Percentiles rank a stretch among this genome's conserved stretches.
phyloP scores from a whole-genome alignment of 129 eudicot genomes.

The Artemisia tridentata region DNA sequence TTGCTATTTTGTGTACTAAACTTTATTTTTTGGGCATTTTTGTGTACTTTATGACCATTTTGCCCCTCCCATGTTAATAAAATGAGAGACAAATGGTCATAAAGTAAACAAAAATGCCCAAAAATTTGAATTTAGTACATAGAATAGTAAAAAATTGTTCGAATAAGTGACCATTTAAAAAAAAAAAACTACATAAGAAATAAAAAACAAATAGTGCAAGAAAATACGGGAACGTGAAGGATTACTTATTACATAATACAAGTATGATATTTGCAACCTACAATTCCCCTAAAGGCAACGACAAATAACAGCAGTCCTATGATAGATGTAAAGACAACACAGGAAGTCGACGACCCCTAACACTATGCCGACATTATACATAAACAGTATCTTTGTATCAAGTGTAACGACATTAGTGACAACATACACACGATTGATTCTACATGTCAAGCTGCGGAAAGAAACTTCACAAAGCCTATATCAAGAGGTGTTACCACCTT shows the following conservation, averaged over 20 bases:
- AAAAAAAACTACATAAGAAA: not conserved
- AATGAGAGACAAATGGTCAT: no score
- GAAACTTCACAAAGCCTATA: no score
- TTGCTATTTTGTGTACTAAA: no score
- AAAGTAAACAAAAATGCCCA: no score
- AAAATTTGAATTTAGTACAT: no score
- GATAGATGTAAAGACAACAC: conserved; percentile 32
- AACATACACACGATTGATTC: conserved; percentile 31
- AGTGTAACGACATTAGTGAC: conserved; percentile 33
- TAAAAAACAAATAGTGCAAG: not conserved
- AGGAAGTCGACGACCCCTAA: conserved; percentile 34
- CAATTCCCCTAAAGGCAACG: conserved; percentile 42
- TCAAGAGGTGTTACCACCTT: no score
- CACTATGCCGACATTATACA: conserved; percentile 43
- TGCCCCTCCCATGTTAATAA: no score
- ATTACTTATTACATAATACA: conserved; percentile 47
- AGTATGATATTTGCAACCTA: conserved; percentile 48
- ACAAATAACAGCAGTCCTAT: conserved; percentile 30
- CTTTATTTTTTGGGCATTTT: no score
- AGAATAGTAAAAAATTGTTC: no score
- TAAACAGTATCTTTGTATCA: conserved; percentile 36
- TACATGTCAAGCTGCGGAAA: conserved; percentile 35
- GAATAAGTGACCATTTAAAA: no score
- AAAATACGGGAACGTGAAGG: conserved; percentile 38
- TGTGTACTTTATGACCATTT: no score